Evolutionary conservation across 1,139 yeast species (phyloP), one percentile per base, ranked within the genome.

Genomic region (Yamadazyma aaseri): DNA sequence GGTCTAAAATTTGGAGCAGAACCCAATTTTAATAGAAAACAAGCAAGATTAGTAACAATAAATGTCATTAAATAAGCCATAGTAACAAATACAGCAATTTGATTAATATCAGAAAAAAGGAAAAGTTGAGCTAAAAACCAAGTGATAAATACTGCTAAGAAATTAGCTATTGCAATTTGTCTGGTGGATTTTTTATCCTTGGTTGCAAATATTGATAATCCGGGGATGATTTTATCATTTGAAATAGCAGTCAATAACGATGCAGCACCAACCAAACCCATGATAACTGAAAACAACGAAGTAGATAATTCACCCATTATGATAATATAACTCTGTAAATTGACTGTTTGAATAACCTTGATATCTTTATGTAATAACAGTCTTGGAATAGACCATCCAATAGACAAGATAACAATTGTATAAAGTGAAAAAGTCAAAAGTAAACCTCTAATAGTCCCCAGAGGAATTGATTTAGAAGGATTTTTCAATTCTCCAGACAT

Each of bases 1-100:
- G 98, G 98, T 49, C 98, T 68, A 58, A 92, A 92, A 55, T 92
- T 92, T 9, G 98, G 98, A 3, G 98, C 98, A 2, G 96, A 79
- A 0, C 97, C 94, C 10, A 92, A 64, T 45, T 83, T 84, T 47
- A 92, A 71, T 38, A 92, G 60, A 54, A 90, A 89, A 56, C 98
- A 92, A 1, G 98, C 97, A 44, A 90, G 59, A 51, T 92, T 92
- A 22, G 95, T 89, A 4, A 90, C 96, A 30, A 90, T 83, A 53
- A 92, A 92, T 0, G 98, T 92, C 92, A 90, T 86, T 36, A 92
- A 67, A 50, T 87, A 92, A 0, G 98, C 96, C 97, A 92, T 89
- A 2, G 97, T 90, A 40, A 92, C 90, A 51, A 89, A 83, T 0
- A 94, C 85, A 2, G 98, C 98, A 57, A 92, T 89, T 56, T 84